Percentiles rank a stretch among this genome's conserved stretches.
Evolutionary conservation across 495 filamentous ascomycete species (phyloP).

Genomic region (Hamigera avellanea): DNA sequence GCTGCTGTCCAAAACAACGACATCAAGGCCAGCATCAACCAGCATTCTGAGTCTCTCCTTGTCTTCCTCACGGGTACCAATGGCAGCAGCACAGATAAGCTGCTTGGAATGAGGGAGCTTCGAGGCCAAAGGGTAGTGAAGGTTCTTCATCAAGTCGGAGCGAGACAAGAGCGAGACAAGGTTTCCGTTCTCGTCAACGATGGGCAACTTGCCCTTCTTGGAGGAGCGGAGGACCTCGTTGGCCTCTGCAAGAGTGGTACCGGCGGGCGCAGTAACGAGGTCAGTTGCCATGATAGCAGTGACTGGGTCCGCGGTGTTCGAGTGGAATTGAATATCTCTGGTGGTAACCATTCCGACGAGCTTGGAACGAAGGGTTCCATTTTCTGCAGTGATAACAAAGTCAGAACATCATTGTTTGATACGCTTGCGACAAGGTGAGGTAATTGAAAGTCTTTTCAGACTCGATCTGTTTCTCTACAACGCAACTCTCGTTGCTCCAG

Average conservation of each 20-base stretch:
- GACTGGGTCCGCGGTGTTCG: slow-evolving; percentile 54
- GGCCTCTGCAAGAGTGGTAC: slow-evolving; percentile 76
- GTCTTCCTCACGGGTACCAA: slow-evolving; percentile 88
- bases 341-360: slow-evolving; percentile 95
- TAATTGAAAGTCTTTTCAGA: slow-evolving; percentile 19
- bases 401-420: background rate
- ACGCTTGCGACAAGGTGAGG: background rate
- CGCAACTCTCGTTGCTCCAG: slow-evolving; percentile 75
- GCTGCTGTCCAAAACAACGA: slow-evolving; percentile 88
- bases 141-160: slow-evolving; percentile 97
- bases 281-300: slow-evolving; percentile 92
- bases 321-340: slow-evolving; percentile 94
- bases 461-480: slow-evolving; percentile 59
- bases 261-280: slow-evolving; percentile 77
- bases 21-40: slow-evolving; percentile 89
- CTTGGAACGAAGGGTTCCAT: slow-evolving; percentile 85
- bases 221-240: slow-evolving; percentile 89
- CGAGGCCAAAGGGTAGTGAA: slow-evolving; percentile 91
- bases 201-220: slow-evolving; percentile 98
- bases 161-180: slow-evolving; percentile 91
- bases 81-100: slow-evolving; percentile 87
- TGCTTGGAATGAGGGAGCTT: slow-evolving; percentile 97
- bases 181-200: slow-evolving; percentile 78
- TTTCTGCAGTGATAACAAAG: slow-evolving; percentile 44
- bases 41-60: slow-evolving; percentile 77